phyloP scores from a whole-genome alignment of 495 filamentous ascomycete species.

The Penicillium macrosclerotiorum region DNA sequence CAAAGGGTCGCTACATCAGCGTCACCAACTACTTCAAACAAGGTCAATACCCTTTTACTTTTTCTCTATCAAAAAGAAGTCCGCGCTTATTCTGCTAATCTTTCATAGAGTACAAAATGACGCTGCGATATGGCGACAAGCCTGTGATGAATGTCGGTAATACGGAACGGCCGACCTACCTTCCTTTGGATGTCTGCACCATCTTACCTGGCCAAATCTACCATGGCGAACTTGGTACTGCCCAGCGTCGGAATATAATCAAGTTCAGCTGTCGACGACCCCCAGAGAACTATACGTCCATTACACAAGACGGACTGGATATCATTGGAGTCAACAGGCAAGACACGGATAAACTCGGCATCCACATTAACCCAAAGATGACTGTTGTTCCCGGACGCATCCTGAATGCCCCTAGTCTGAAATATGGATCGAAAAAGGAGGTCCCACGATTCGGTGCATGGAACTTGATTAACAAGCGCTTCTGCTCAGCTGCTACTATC shows the following conservation, averaged over 20 bases:
- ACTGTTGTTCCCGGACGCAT: conserved; percentile 16
- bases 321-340: conserved; percentile 43
- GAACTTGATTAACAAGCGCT: conserved; percentile 16
- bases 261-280: conserved; percentile 63
- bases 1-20: conserved; percentile 1
- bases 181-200: conserved; percentile 59
- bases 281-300: conserved; percentile 58
- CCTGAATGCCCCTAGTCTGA: conserved; percentile 13
- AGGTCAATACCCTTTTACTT: conserved; percentile 5
- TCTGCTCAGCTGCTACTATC: conserved; percentile 1
- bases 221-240: conserved; percentile 43
- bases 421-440: conserved; percentile 6
- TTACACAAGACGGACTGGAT: conserved; percentile 49
- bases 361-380: conserved; percentile 11
- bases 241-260: conserved; percentile 61
- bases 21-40: conserved; percentile 16
- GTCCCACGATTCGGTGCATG: conserved; percentile 9
- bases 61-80: too few relatives aligned
- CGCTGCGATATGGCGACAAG: conserved; percentile 1
- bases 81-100: background rate
- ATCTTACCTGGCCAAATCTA: conserved; percentile 62
- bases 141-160: conserved; percentile 71
- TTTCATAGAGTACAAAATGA: conserved; percentile 12
- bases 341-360: background rate
- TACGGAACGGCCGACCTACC: conserved; percentile 49